Percentiles rank a stretch among this genome's conserved stretches.
These are phyloP conservation scores for Yamadazyma spencermartinsiae DNA, from an alignment of 1,139 yeast genomes.

Conservation along the genomic window DNA sequence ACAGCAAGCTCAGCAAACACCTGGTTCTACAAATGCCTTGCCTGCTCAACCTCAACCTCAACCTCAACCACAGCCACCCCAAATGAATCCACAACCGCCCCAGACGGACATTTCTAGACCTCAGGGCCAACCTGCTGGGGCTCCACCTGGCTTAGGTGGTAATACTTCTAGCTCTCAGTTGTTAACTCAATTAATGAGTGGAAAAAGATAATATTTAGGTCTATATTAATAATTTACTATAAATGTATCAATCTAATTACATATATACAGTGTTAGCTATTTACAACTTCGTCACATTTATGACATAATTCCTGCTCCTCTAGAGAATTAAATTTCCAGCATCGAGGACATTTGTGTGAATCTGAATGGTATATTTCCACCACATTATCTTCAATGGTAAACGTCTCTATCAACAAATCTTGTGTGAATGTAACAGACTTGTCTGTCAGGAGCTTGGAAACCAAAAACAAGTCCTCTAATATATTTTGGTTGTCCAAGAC, in stretches of 20 bases:
- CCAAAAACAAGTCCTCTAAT: constrained; percentile 63
- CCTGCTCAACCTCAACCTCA: constrained; percentile 16
- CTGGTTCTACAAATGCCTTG: constrained; percentile 11
- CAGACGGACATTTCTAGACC: constrained; percentile 2
- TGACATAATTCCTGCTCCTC: constrained; percentile 57
- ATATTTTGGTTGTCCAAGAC: constrained; percentile 35
- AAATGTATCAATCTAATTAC: background rate
- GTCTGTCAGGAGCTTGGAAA: constrained; percentile 35
- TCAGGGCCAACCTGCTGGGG: no score
- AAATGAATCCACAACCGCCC: constrained; percentile 13
- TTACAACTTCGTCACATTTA: constrained; percentile 55
- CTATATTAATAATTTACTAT: background rate
- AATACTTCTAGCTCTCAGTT: constrained; percentile 58
- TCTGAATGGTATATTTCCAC: constrained; percentile 30
- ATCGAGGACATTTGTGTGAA: constrained; percentile 77
- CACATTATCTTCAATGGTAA: constrained; percentile 24
- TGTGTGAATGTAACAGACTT: background rate
- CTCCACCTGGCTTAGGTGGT: constrained; percentile 15
- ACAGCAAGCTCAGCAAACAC: constrained; percentile 12
- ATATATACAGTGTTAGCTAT: constrained; percentile 1
- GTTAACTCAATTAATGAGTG: constrained; percentile 65
- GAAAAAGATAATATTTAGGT: constrained; percentile 40
- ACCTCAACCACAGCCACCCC: constrained; percentile 14
- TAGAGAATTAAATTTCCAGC: constrained; percentile 78
- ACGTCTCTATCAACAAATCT: constrained; percentile 9